Percentiles rank a stretch among this genome's conserved stretches.
phyloP scores from a whole-genome alignment of 1,284 basidiomycete species.

The Uromyces viciae-fabae region DNA sequence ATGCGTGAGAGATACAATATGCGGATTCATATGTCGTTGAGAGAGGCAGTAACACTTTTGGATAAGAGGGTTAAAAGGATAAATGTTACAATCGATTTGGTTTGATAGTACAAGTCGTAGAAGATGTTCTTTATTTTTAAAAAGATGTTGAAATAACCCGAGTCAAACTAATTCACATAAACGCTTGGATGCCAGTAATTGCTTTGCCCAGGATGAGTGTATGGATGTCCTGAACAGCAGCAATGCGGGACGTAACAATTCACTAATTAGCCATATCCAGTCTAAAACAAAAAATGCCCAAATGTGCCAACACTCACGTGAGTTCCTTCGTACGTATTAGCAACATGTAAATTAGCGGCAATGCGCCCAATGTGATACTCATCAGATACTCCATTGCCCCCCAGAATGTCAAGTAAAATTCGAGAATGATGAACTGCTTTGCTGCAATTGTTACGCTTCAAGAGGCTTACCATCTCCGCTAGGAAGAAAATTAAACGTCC shows the following conservation, averaged over 20 bases:
- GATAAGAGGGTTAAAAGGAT: too few relatives aligned
- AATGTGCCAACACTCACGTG: conserved; percentile 26
- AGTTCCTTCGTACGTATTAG: conserved; percentile 80
- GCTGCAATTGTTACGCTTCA: conserved; percentile 94
- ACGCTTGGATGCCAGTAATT: conserved; percentile 42
- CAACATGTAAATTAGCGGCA: conserved; percentile 81
- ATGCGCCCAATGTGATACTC: conserved; percentile 79
- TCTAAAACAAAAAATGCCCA: not conserved
- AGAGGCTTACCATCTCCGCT: conserved; percentile 86
- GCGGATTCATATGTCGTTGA: too few relatives aligned
- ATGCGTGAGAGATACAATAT: too few relatives aligned
- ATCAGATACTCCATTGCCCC: conserved; percentile 42
- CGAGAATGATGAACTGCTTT: conserved; percentile 80
- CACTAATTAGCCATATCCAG: not conserved
- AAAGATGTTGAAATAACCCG: not conserved
- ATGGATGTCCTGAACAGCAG: conserved; percentile 36
- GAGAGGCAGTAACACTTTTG: too few relatives aligned
- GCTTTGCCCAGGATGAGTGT: conserved; percentile 39
- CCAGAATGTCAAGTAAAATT: conserved; percentile 70
- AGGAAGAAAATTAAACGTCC: not conserved
- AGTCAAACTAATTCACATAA: not conserved
- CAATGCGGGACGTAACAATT: not conserved
- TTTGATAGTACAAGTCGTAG: too few relatives aligned
- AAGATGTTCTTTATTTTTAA: too few relatives aligned
- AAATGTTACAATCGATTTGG: too few relatives aligned